Base-by-base conservation (phyloP, 257 asterid species). In the Marsdenia floribunda region DNA sequence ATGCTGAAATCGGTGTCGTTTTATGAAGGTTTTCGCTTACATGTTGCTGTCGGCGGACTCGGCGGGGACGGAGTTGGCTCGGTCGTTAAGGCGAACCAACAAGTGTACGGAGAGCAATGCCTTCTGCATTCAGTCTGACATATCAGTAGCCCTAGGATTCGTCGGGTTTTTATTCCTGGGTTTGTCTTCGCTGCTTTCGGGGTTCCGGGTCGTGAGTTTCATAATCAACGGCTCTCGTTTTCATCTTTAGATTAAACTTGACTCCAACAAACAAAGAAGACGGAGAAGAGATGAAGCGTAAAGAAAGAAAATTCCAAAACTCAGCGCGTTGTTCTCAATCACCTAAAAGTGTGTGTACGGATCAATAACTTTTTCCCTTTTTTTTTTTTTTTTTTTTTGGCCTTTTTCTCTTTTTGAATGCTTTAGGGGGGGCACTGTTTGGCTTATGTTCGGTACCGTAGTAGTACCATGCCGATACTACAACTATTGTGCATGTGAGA, bases 121-220 rank as follows among this genome's bases (percentile, higher is more conserved):
- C 19, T 86, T 86, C 71, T 86, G 88, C 58, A 68, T 83, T 21
- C 90, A 86, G 49, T 75, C 90, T 29, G 82, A 77, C 71, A 83
- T 86, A 49, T 79, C 90, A 29, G 50, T 86, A 38, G 83, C 86
- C 70, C 74, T 86, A 35, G 90, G 90, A 60, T 86, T 83, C 40
- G 85, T 85, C 72, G 87, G 90, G 44, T 86, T 86, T 74, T 33
- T 83, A 58, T 86, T 86, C 77, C 49, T 86, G 66, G 87, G 82
- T 6, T 53, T 83, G 14, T 83, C 88, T 38, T 76, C 90, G 2
- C 53, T 86, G 80, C 78, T 86, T 21, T 86, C 90, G 33, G 90
- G 90, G 37, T 86, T 83, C 65, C 84, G 90, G 64, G 85, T 86
- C 64, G 86, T 73, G 50, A 57, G 83, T 78, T 83, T 77, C 77